These are phyloP conservation scores for Penicillium coprophilum DNA, from an alignment of 495 filamentous ascomycete genomes.

Conservation along the genomic window DNA sequence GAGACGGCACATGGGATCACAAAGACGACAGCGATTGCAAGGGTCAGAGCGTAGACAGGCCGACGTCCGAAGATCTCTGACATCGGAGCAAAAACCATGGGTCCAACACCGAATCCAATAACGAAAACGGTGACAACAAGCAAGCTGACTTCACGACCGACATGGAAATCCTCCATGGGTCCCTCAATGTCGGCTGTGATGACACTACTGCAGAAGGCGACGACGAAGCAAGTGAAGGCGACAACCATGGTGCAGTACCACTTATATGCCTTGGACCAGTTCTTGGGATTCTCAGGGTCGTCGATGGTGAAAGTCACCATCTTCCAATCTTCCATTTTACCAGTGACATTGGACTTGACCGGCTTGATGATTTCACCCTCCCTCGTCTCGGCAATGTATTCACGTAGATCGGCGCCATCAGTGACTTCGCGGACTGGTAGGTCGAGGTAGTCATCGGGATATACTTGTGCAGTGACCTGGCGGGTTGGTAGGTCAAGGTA, in stretches of 20 bases:
- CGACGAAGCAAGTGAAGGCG: slow-evolving; percentile 61
- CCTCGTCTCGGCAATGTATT: slow-evolving; percentile 62
- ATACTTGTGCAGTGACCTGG: slow-evolving; percentile 47
- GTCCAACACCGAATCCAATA: slow-evolving; percentile 74
- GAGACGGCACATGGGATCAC: slow-evolving; percentile 75
- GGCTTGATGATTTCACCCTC: slow-evolving; percentile 59
- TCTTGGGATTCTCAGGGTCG: slow-evolving; percentile 60
- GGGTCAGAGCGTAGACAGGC: slow-evolving; percentile 57
- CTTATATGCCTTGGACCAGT: slow-evolving; percentile 58
- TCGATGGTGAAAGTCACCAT: slow-evolving; percentile 68
- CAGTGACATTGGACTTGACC: slow-evolving; percentile 50
- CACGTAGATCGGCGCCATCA: slow-evolving; percentile 57
- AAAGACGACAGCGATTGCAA: slow-evolving; percentile 69
- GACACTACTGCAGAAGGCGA: slow-evolving; percentile 63
- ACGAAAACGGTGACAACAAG: slow-evolving; percentile 73
- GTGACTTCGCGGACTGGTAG: slow-evolving; percentile 64
- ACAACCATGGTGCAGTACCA: slow-evolving; percentile 67
- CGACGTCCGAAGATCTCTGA: slow-evolving; percentile 69
- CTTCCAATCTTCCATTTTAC: slow-evolving; percentile 59
- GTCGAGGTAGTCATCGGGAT: slow-evolving; percentile 39
- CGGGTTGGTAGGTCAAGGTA: slow-evolving; percentile 59
- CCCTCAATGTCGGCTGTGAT: slow-evolving; percentile 66
- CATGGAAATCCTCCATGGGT: slow-evolving; percentile 57
- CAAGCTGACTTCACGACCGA: slow-evolving; percentile 65
- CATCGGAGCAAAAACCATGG: slow-evolving; percentile 80